These are phyloP conservation scores for Stygiomarasmius scandens DNA, from an alignment of 1,284 basidiomycete genomes.

Conservation along the genomic window DNA sequence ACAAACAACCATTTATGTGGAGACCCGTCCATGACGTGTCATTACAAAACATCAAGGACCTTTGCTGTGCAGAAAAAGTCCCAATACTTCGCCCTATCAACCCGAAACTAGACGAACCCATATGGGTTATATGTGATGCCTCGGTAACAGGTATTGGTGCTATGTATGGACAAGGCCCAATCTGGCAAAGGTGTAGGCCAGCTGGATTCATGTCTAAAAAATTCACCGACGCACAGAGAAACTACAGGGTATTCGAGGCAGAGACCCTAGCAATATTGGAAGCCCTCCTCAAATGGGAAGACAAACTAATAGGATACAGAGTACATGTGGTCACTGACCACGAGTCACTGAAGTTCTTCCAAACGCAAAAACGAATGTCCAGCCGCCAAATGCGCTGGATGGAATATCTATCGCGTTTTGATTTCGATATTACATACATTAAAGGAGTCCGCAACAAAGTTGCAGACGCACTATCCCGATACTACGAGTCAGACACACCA, in stretches of 20 bases:
- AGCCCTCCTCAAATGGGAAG: constrained; percentile 39
- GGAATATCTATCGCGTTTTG: constrained; percentile 36
- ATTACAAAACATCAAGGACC: constrained; percentile 14
- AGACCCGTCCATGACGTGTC: constrained; percentile 12
- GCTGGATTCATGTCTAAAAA: constrained; percentile 45
- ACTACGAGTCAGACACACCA: constrained; percentile 29
- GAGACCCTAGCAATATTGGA: constrained; percentile 42
- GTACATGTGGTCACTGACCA: constrained; percentile 43
- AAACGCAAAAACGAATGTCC: constrained; percentile 23
- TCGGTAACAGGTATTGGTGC: constrained; percentile 39
- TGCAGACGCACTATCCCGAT: constrained; percentile 26
- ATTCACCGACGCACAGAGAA: constrained; percentile 37
- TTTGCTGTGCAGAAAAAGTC: constrained; percentile 4
- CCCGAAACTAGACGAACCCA: constrained; percentile 26
- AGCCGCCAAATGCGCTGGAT: constrained; percentile 33
- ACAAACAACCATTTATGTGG: constrained; percentile 17
- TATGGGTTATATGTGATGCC: constrained; percentile 47
- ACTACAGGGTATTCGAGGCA: constrained; percentile 38
- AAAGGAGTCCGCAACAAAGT: constrained; percentile 4
- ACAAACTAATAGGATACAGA: constrained; percentile 33
- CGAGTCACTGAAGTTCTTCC: constrained; percentile 36
- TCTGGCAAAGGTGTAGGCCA: constrained; percentile 36
- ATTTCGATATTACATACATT: constrained; percentile 34
- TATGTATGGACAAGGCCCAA: constrained; percentile 38
- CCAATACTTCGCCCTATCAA: constrained; percentile 15